A percentile compares a stretch with the other conserved stretches of the same genome.
Evolutionary conservation across 2,329 filamentous ascomycete genomes (phyloP).

Genomic region (Colletotrichum gloeosporioides): DNA sequence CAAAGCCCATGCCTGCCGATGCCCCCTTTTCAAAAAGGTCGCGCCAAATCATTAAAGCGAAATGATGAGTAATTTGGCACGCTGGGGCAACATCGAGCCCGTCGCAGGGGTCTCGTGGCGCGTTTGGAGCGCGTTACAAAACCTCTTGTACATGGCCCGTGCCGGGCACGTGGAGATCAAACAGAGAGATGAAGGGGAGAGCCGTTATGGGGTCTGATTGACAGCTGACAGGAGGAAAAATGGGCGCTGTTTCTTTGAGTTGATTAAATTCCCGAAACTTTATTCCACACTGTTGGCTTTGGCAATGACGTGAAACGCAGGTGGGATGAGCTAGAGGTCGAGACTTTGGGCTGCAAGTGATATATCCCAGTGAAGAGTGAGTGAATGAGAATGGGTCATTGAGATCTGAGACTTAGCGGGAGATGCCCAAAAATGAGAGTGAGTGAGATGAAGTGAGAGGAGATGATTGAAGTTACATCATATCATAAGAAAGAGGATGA

Average conservation of each 20-base stretch:
- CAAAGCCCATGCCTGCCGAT: not conserved
- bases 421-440: not conserved
- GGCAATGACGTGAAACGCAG: not conserved
- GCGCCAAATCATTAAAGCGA: conserved; percentile 6
- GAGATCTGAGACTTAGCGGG: rapidly evolving
- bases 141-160: not conserved
- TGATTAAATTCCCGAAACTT: not conserved
- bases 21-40: not conserved
- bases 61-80: conserved; percentile 11
- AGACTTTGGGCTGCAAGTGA: not conserved
- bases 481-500: not conserved
- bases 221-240: not conserved
- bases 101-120: not conserved
- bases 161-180: not conserved
- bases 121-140: not conserved
- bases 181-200: not conserved
- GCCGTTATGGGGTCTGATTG: not conserved
- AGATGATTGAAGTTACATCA: not conserved
- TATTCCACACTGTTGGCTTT: not conserved
- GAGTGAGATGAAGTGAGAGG: not conserved
- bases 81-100: not conserved
- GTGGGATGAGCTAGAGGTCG: not conserved
- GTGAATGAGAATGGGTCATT: not conserved
- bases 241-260: not conserved
- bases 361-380: not conserved